Conservation (phyloP, 345 rosid species). For the Pistacia vera region DNA sequence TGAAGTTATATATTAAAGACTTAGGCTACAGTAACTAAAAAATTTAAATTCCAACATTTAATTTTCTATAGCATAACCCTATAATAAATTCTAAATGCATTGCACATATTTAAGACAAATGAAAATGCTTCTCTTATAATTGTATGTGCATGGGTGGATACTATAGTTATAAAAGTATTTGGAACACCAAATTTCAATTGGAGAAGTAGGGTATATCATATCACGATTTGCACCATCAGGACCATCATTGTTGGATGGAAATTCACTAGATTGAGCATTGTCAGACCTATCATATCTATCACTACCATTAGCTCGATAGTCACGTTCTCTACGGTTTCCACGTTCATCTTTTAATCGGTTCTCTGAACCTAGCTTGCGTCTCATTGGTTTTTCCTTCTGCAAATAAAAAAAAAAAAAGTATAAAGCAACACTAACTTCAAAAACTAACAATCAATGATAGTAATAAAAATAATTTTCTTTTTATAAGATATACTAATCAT, state of each 20-base stretch:
- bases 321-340: constrained; percentile 79
- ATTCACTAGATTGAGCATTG: constrained; percentile 68
- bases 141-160: neutral
- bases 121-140: neutral
- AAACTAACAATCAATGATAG: neutral
- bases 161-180: neutral
- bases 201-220: neutral
- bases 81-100: neutral
- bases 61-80: too few species aligned
- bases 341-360: constrained; percentile 85
- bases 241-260: constrained; percentile 57
- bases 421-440: neutral
- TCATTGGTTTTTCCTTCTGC: constrained; percentile 78
- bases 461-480: neutral
- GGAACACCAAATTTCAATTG: neutral
- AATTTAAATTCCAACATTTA: too few species aligned
- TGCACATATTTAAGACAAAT: neutral
- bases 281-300: constrained; percentile 81
- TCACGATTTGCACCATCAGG: constrained; percentile 61
- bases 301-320: constrained; percentile 59
- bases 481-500: neutral
- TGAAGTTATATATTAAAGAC: too few species aligned
- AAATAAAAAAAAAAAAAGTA: neutral
- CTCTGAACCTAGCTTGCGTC: constrained; percentile 69
- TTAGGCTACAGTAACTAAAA: too few species aligned